phyloP scores from a whole-genome alignment of 768 basidiomycete species.

The Termitomyces sp. region DNA sequence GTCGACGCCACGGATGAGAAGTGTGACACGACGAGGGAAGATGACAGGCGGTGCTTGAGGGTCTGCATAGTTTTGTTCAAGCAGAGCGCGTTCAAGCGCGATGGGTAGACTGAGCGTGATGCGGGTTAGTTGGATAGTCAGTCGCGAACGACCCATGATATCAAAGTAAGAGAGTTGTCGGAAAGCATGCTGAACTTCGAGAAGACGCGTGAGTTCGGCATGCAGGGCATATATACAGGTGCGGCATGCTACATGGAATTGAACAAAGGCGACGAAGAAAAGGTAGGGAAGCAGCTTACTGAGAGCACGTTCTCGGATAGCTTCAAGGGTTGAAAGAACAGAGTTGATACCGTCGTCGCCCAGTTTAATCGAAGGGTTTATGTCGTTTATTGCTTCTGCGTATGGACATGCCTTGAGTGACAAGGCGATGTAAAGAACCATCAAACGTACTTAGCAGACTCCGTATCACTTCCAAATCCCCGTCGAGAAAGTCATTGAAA shows the following conservation, averaged over 20 bases:
- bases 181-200: slow-evolving; percentile 76
- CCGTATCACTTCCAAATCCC: slow-evolving; percentile 82
- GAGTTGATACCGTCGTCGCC: slow-evolving; percentile 76
- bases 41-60: slow-evolving; percentile 21
- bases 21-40: slow-evolving; percentile 51
- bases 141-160: slow-evolving; percentile 64
- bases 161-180: slow-evolving; percentile 74
- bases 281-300: slow-evolving; percentile 37
- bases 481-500: slow-evolving; percentile 78
- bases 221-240: slow-evolving; percentile 72
- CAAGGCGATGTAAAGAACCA: background rate
- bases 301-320: slow-evolving; percentile 68
- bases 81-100: slow-evolving; percentile 64
- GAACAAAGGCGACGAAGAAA: background rate
- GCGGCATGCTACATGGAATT: slow-evolving; percentile 50
- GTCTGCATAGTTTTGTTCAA: slow-evolving; percentile 31
- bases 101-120: slow-evolving; percentile 73
- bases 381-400: slow-evolving; percentile 68
- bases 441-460: slow-evolving; percentile 59
- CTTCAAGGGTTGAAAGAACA: slow-evolving; percentile 62
- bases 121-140: slow-evolving; percentile 72
- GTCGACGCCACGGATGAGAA: slow-evolving; percentile 58
- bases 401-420: background rate
- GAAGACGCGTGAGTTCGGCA: slow-evolving; percentile 65
- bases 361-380: slow-evolving; percentile 72